Percentiles rank a stretch among this genome's conserved stretches.
phyloP scores from a whole-genome alignment of 179 eudicot genomes.

The Corrigiola litoralis region DNA sequence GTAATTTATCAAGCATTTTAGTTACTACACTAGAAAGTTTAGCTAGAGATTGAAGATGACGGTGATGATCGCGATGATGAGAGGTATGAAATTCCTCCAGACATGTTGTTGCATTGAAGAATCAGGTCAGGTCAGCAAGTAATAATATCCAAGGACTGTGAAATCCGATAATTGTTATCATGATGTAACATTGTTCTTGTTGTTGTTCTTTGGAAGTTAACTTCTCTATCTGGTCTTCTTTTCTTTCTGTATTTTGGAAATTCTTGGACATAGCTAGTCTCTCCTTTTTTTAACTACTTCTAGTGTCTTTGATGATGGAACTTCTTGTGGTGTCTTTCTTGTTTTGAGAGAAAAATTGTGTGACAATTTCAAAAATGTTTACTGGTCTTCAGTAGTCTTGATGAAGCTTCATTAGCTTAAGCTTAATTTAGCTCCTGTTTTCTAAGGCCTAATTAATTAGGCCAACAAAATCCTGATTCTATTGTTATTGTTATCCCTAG shows the following conservation, averaged over 20 bases:
- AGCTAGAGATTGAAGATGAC: constrained; percentile 6
- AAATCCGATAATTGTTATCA: not conserved
- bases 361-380: not conserved
- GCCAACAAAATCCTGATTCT: not conserved
- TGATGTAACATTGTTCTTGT: constrained; percentile 23
- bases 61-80: too few species aligned
- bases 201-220: not conserved
- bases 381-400: too few species aligned
- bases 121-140: constrained; percentile 34
- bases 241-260: constrained; percentile 11
- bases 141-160: constrained; percentile 4
- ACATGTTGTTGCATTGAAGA: too few species aligned
- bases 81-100: too few species aligned
- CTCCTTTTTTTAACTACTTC: not conserved
- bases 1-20: too few species aligned
- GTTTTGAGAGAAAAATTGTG: constrained; percentile 2
- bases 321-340: not conserved
- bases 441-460: not conserved
- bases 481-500: not conserved
- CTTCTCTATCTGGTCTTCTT: not conserved
- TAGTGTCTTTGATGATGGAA: constrained; percentile 7
- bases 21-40: constrained; percentile 19
- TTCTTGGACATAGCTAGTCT: constrained; percentile 26
- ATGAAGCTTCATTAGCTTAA: not conserved
- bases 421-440: not conserved